A percentile compares a stretch with the other conserved stretches of the same genome.
phyloP scores from a whole-genome alignment of 257 asterid genomes.

The Perilla frutescens region DNA sequence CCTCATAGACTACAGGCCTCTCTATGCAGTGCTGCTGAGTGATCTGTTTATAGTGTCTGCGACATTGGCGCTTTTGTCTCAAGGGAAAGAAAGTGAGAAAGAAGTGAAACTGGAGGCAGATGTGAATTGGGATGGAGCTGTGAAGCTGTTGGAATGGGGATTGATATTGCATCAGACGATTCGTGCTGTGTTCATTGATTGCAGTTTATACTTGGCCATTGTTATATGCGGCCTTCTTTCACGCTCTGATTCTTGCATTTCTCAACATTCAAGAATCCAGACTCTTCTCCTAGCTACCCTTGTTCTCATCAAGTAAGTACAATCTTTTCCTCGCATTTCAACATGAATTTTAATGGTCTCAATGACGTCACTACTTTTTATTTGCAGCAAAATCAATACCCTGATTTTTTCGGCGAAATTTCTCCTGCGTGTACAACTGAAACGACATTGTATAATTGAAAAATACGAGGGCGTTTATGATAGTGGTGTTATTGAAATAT shows the following conservation, averaged over 20 bases:
- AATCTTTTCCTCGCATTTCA: too few species aligned
- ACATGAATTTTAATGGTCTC: too few species aligned
- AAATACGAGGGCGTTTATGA: too few species aligned
- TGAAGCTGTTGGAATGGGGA: conserved; percentile 60
- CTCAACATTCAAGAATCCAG: too few species aligned
- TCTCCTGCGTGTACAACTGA: too few species aligned
- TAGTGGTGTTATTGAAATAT: not conserved
- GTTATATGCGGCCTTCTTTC: conserved; percentile 66
- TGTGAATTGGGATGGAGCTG: conserved; percentile 62
- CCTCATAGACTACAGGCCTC: conserved; percentile 69
- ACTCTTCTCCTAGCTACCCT: too few species aligned
- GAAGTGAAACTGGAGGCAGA: conserved; percentile 15
- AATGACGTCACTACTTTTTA: too few species aligned
- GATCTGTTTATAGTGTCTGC: conserved; percentile 60
- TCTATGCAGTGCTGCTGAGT: conserved; percentile 58
- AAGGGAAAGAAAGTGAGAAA: conserved; percentile 29
- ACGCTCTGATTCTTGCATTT: conserved; percentile 29
- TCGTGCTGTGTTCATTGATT: conserved; percentile 69
- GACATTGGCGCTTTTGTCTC: conserved; percentile 40
- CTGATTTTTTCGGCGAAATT: too few species aligned
- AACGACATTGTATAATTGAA: too few species aligned
- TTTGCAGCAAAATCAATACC: too few species aligned
- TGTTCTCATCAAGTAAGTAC: not conserved
- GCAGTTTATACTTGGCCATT: conserved; percentile 67
- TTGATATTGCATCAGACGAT: conserved; percentile 66